Base-by-base conservation (phyloP, 2,329 filamentous ascomycete species). In the Pestalotiopsis fici region DNA sequence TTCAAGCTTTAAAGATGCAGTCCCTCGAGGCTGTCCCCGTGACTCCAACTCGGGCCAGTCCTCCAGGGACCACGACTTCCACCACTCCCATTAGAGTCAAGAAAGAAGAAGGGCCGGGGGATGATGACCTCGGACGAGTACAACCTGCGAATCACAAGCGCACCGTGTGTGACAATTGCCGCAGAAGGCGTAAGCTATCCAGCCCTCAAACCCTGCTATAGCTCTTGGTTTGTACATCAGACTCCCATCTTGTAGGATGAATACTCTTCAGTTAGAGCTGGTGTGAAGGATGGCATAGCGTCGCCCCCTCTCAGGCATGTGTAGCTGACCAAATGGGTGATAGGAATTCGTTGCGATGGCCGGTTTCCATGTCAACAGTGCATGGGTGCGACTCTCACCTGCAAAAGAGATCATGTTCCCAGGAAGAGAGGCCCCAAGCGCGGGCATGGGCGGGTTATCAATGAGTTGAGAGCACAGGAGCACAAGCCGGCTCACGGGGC, bases 391-490 rank as follows among this genome's bases (percentile, higher is more conserved):
- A 83, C 86, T 27, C 82, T 90, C 68, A 83, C 80, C n/a, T 90
- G 88, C 79, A 90, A 88, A 70, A 87, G 88, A 75, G 88, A 90
- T 72, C 87, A 89, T 72, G 85, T 90, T 56, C 88, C 88, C 15
- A 86, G 88, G 76, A 90, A 89, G 77, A 86, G 89, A 71, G 88
- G 88, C 2, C 88, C 88, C 13, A 91, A 90, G 73, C 86, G 86
- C 31, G 88, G 86, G 62, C 84, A 87, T 68, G 88, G 88, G 39
- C 87, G 88, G 71, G 87, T 91, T 54, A 88, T 91, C 67, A 88
- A 88, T 69, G 87, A 89, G 77, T 79, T 91, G 25, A 82, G 88
- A 64, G 86, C 77, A 64, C 77, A 76, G 82, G 81, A 87, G 76
- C 69, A 78, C 79, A 76, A 81, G 76, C 71, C 79, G 81, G 21